phyloP scores from a whole-genome alignment of 768 basidiomycete species.

The Lactarius vividus region DNA sequence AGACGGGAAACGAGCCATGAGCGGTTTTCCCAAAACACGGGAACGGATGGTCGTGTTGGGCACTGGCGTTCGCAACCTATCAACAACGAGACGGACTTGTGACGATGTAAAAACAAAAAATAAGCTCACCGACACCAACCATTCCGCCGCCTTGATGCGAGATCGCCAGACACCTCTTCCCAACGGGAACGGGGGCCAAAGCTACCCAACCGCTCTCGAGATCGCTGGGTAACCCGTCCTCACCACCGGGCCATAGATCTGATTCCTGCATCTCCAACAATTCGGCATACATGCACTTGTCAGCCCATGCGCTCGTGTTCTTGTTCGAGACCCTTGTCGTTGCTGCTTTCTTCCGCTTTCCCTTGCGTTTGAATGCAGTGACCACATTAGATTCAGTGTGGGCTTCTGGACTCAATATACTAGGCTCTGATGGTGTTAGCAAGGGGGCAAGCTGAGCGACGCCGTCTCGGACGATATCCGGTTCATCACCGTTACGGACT shows the following conservation, averaged over 20 bases:
- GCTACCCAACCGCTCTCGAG: constrained; percentile 78
- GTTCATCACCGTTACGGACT: constrained; percentile 43
- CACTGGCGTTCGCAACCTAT: constrained; percentile 39
- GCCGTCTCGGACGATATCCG: constrained; percentile 45
- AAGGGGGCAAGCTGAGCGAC: constrained; percentile 49
- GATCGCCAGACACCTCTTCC: constrained; percentile 80
- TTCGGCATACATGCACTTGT: constrained; percentile 89
- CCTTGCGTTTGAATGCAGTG: constrained; percentile 18
- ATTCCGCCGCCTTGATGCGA: constrained; percentile 67
- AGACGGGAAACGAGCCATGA: constrained; percentile 77
- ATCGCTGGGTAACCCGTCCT: constrained; percentile 67
- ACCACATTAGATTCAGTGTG: neutral
- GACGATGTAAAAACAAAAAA: constrained; percentile 21
- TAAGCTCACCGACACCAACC: constrained; percentile 55
- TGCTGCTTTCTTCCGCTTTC: constrained; percentile 16
- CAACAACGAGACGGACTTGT: constrained; percentile 5
- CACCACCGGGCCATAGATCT: constrained; percentile 37
- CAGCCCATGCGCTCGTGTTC: constrained; percentile 66
- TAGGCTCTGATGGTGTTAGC: constrained; percentile 31
- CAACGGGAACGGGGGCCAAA: constrained; percentile 73
- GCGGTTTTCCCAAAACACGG: constrained; percentile 72
- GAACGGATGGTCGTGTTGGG: constrained; percentile 80
- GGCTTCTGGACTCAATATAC: neutral
- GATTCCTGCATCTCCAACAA: constrained; percentile 70
- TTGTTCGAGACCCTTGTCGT: constrained; percentile 29